Evolutionary conservation across 805 yeast genomes (phyloP), one percentile per base, ranked within the genome.

Genomic region (Metschnikowia santaceciliae): DNA sequence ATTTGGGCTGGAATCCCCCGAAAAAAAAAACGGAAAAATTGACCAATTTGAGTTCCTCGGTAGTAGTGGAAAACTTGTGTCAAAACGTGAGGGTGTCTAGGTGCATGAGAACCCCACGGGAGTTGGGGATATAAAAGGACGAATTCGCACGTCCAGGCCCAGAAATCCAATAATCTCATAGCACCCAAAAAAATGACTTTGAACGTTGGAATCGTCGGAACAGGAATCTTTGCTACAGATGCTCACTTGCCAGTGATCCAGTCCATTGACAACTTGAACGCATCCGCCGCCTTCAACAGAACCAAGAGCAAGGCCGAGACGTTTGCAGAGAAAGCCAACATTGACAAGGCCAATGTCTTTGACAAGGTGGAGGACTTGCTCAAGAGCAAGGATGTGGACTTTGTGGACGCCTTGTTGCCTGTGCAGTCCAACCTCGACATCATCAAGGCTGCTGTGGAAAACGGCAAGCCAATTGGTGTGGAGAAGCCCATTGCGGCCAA

Each of bases 401-500:
- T 84, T 32, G 78, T 92, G 30, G 97, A 92, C 64, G 95, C 90
- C 2, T 75, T 91, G 54, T 78, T 92, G 48, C 98, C 98, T n/a
- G 96, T 84, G 1, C 92, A 90, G 66, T 79, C 69, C 73, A 92
- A 90, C 66, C 72, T 82, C 42, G 81, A 75, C 37, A 83, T 83
- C 2, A 85, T 90, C 33, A 76, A 82, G 61, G 76, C 79, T 58
- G 96, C 96, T 2, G 73, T 89, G 49, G 77, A 79, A 45, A 78
- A 86, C 59, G 81, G 82, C 46, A 92, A 91, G 71, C 94, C 96
- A 52, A 75, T 91, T 42, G 75, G 82, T 36, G 69, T 92, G 61
- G 98, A 92, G 67, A 92, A 92, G 71, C 98, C 98, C 56, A 84
- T 92, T 64, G 94, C 97, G 33, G 96, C 96, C 37, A 84, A 79